These are phyloP conservation scores for Diaporthe nobilis DNA, from an alignment of 2,329 filamentous ascomycete species.

Conservation along the genomic window DNA sequence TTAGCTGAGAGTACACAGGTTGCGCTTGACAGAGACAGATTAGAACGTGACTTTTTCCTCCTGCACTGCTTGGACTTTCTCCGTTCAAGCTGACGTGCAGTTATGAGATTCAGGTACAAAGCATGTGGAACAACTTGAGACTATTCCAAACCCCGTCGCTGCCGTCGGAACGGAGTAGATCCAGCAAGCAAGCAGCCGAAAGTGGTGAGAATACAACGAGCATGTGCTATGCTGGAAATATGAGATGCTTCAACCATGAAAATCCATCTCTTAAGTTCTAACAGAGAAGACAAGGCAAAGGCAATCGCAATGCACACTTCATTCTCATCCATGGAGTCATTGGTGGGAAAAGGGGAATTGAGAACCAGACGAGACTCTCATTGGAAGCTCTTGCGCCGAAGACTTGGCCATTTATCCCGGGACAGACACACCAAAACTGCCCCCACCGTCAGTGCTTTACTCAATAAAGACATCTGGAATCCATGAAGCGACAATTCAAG, in stretches of 20 bases:
- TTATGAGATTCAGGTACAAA: background rate
- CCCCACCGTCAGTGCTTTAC: background rate
- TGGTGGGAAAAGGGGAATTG: background rate
- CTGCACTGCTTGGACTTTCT: background rate
- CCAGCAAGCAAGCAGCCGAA: background rate
- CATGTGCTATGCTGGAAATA: background rate
- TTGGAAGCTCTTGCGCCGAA: background rate
- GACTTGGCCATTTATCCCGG: background rate
- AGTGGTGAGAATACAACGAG: background rate
- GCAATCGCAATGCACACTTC: background rate
- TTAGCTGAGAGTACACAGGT: slow-evolving; percentile 1
- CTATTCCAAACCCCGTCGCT: background rate
- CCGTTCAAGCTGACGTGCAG: background rate
- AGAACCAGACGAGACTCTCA: background rate
- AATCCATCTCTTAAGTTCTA: background rate
- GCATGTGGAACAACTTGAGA: background rate
- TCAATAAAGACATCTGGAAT: background rate
- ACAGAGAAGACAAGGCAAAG: background rate
- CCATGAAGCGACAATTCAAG: background rate
- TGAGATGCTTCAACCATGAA: background rate
- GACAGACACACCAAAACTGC: background rate
- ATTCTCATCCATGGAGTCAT: background rate
- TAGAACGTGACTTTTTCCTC: background rate
- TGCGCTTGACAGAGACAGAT: background rate
- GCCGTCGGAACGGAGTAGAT: background rate